Evolutionary conservation across 2,329 filamentous ascomycete species (phyloP), one percentile per base, ranked within the genome.

Genomic region (Colletotrichum gloeosporioides): DNA sequence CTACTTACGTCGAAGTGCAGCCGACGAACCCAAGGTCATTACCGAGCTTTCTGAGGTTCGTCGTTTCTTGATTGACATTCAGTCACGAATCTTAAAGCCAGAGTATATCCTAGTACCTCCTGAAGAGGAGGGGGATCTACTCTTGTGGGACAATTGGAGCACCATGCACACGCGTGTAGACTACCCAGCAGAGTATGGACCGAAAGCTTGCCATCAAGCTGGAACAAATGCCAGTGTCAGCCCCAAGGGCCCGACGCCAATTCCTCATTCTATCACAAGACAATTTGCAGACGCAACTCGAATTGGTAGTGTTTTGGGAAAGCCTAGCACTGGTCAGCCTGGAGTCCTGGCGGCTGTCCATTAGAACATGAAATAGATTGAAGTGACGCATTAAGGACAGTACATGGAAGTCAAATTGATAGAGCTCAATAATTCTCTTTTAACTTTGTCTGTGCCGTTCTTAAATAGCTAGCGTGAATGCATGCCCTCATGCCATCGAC

Each of bases 141-240:
- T 84, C 44, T 83, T 87, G 79, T 87, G 85, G 85, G 85, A 86
- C 59, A 87, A 88, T 76, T 87, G 83, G 72, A 82, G 84, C 66
- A 77, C 83, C 49, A 86, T 88, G 77, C 86, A 88, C 75, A 84
- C 84, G 1, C 85, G 85, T 1, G 81, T 88, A 29, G 87, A 88
- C 77, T 88, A 88, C 75, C 86, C 65, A 12, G 73, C 55, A 13
- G 15, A 25, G 8, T 70, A 74, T 16, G 71, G 66, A 8, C 29
- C 66, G 7, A 73, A 73, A 27, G 36, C 34, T 6, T 69, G 70
- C 10, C 70, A 73, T n/a, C 70, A 73, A 53, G 70, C 70, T 7
- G 63, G 53, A 4, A 61, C 27, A 13, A 73, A 68, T 22, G 63
- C 63, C 4, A 62, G 64, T 8, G 18, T n/a, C 16, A 22, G 27